Evolutionary conservation across 257 asterid species (phyloP).

Genomic region (Solanum verrucosum): DNA sequence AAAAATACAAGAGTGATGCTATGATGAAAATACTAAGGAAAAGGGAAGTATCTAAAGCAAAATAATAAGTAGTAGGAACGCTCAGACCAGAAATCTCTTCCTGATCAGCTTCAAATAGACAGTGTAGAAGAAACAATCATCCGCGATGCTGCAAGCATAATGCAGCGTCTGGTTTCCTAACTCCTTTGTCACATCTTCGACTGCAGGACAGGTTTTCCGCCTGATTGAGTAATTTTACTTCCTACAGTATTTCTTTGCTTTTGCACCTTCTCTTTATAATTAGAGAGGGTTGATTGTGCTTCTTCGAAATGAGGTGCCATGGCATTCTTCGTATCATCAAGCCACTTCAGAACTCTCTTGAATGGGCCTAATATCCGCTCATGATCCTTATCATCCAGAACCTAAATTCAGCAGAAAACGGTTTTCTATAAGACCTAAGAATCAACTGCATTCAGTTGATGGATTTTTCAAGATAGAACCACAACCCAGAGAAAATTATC

Average conservation of each 20-base stretch:
- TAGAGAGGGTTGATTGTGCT: constrained; percentile 34
- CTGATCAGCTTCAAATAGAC: background rate
- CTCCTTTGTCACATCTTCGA: constrained; percentile 27
- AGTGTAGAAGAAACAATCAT: background rate
- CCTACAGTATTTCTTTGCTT: background rate
- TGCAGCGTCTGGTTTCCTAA: background rate
- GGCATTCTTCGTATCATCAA: constrained; percentile 48
- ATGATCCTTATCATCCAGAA: constrained; percentile 43
- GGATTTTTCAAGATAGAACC: background rate
- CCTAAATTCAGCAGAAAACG: constrained; percentile 18
- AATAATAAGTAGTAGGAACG: background rate
- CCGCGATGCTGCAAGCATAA: background rate
- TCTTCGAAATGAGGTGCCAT: constrained; percentile 63
- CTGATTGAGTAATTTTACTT: background rate
- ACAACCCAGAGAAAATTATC: background rate
- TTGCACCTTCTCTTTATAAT: constrained; percentile 27
- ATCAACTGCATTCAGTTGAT: background rate
- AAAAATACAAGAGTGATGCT: background rate
- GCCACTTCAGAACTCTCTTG: constrained; percentile 47
- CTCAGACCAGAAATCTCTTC: background rate
- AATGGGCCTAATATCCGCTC: constrained; percentile 49
- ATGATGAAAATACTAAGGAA: background rate
- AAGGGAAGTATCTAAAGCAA: background rate
- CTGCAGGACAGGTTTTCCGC: background rate
- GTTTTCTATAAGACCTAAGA: background rate